A percentile compares a stretch with the other conserved stretches of the same genome.
Evolutionary conservation across 169 alveolate genomes (phyloP).

Genomic region (Cryptosporidium ubiquitum): DNA sequence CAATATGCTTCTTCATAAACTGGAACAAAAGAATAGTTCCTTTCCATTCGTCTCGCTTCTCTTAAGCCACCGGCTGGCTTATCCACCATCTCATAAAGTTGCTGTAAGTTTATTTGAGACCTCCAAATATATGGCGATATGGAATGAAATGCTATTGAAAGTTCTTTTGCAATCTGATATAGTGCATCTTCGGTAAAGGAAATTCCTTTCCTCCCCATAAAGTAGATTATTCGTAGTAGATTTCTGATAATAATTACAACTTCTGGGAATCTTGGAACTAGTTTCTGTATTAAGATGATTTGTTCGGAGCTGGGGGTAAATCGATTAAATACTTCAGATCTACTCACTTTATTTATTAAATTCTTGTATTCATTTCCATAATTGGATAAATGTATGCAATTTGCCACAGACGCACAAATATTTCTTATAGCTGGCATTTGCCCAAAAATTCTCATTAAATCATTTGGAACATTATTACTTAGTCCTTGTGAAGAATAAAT

Average conservation of each 20-base stretch:
- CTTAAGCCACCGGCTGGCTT: background rate
- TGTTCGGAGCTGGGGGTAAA: constrained; percentile 11
- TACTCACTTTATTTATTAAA: background rate
- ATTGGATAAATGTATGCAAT: constrained; percentile 6
- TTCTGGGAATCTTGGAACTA: constrained; percentile 69
- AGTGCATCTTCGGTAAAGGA: background rate
- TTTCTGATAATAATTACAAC: constrained; percentile 13
- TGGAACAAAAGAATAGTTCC: constrained; percentile 19
- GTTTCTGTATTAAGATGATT: constrained; percentile 25
- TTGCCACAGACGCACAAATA: constrained; percentile 30
- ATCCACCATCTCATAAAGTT: background rate
- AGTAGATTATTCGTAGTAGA: constrained; percentile 25
- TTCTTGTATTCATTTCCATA: background rate
- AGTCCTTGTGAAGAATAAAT: background rate
- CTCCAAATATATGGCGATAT: constrained; percentile 66
- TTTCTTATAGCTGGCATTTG: constrained; percentile 10
- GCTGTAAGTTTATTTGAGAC: background rate
- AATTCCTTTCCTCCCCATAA: constrained; percentile 33
- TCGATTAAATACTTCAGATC: constrained; percentile 4
- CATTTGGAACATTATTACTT: background rate
- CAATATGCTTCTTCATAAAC: constrained; percentile 61
- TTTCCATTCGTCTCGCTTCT: background rate
- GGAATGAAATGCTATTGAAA: constrained; percentile 51
- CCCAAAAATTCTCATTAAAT: constrained; percentile 9
- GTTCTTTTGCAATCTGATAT: constrained; percentile 55